Evolutionary conservation across 169 alveolate species (phyloP), one percentile per base, ranked within the genome.

Genomic region (Cryptosporidium sp.): DNA sequence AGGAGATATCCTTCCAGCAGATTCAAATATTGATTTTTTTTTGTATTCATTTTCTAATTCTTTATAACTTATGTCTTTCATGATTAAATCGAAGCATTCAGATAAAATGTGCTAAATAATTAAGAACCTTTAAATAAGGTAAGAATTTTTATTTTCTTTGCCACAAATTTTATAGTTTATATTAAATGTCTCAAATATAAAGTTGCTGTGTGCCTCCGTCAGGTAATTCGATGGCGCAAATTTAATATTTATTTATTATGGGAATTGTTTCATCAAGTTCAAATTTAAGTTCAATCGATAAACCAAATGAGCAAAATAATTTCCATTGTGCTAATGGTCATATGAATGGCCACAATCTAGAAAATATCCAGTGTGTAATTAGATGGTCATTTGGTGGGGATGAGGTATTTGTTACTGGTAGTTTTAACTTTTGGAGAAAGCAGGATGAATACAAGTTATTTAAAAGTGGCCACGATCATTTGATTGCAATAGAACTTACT

Each of bases 351-450:
- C 37, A 80, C 12, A 10, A 61, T 10, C 33, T n/a, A 14, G 80
- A 45, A 29, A 80, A 62, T 16, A 9, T 80, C 12, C 89, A 60
- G 23, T 80, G 75, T 62, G 73, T 80, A 23, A 60, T 80, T 21
- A 80, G 75, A 53, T 80, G 89, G 89, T 31, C 75, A 14, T 65
- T 60, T 39, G 80, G 89, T 29, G 89, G 89, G 9, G 65, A 62
- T 31, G 80, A 80, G 12, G 62, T 80, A 31, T 80, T 80, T 42
- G 80, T 80, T 6, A 14, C 70, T 14, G 89, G 89, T n/a, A 48
- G 75, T 29, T 80, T 80, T 62, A 80, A 80, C 29, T 62, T 67
- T 18, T 80, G 89, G 89, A 23, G 42, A 18, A 80, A 62, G 37
- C 80, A 31, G 23, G 80, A 80, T 5, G 75, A 80, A 62, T 62